Evolutionary conservation across 768 basidiomycete species (phyloP), one percentile per base, ranked within the genome.

Genomic region (Pleurotus giganteus): DNA sequence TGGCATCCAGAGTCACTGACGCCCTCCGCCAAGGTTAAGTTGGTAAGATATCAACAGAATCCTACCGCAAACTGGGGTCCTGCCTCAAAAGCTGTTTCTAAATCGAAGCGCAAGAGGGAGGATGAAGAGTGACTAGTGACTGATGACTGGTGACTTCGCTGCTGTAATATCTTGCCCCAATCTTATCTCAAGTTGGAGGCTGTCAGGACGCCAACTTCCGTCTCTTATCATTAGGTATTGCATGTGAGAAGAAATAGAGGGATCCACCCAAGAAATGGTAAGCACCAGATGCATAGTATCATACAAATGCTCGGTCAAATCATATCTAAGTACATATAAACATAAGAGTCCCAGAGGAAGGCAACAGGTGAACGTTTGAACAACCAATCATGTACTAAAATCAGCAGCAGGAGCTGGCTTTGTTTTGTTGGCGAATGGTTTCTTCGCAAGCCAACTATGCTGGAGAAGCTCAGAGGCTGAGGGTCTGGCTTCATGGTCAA

Each of bases 11-110:
- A 81, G 3, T 80, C 85, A 1, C 75, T 81, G 2, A 82, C 81
- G 6, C 69, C 79, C 12, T 79, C 84, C 4, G 80, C 81, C 17
- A 82, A 83, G 54, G 74, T 90, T 55, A 92, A 91, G 60, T 72
- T 96, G 5, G 89, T 95, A 1, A 79, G 93, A 34, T 97, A 95
- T 70, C 94, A 96, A 68, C 82, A 84, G 58, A 98, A 97, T 65
- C 97, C 96, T 4, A 78, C 84, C n/a, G 78, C 84, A 2, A 80
- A 97, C 66, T 99, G 97, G 97, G 96, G 96, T 0, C 97, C 96
- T 0, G 89, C 82, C 13, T 77, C 79, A 51, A 87, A 78, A 63
- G 88, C 89, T 3, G 59, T 57, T 21, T 56, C 64, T 65, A 74
- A 58, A 44, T 56, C 64, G 27, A 75, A 81, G 66, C 68, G 78